Evolutionary conservation across 2,329 filamentous ascomycete species (phyloP).

Genomic region (Dissoconium aciculare): DNA sequence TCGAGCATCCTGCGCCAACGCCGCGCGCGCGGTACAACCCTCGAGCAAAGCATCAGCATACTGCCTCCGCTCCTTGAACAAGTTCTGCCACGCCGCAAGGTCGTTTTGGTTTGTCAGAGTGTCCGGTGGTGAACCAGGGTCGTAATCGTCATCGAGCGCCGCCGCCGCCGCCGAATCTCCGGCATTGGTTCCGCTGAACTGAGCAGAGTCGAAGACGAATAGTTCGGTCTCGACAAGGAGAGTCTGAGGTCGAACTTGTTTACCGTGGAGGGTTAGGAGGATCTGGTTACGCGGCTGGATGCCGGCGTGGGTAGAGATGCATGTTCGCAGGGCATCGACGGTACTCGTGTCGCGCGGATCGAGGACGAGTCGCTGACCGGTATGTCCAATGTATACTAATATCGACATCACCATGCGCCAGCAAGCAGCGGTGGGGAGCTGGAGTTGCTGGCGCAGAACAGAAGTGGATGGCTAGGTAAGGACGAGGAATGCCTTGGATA

Average conservation of each 20-base stretch:
- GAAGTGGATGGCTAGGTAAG: not conserved
- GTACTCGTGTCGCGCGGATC: constrained; percentile 62
- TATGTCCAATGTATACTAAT: constrained; percentile 81
- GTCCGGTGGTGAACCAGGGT: constrained; percentile 55
- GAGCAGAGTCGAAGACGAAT: constrained; percentile 73
- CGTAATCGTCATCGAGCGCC: constrained; percentile 40
- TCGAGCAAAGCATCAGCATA: constrained; percentile 64
- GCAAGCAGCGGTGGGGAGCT: constrained; percentile 2
- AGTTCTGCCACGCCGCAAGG: constrained; percentile 71
- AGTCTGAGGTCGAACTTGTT: constrained; percentile 66
- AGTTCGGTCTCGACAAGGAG: constrained; percentile 78
- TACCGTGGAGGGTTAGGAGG: constrained; percentile 69
- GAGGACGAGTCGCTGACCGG: constrained; percentile 69
- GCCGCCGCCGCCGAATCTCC: constrained; percentile 3
- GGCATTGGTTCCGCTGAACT: constrained; percentile 25
- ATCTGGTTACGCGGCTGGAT: constrained; percentile 72
- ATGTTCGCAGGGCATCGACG: constrained; percentile 70
- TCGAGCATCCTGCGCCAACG: constrained; percentile 49
- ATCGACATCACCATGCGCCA: constrained; percentile 52
- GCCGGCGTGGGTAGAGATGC: constrained; percentile 59
- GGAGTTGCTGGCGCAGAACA: constrained; percentile 6
- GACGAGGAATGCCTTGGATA: not conserved
- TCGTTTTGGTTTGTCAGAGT: constrained; percentile 65
- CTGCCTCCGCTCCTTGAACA: constrained; percentile 64
- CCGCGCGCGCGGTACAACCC: constrained; percentile 52